Evolutionary conservation across 169 alveolate genomes (phyloP).

Genomic region (Perkinsus chesapeaki): DNA sequence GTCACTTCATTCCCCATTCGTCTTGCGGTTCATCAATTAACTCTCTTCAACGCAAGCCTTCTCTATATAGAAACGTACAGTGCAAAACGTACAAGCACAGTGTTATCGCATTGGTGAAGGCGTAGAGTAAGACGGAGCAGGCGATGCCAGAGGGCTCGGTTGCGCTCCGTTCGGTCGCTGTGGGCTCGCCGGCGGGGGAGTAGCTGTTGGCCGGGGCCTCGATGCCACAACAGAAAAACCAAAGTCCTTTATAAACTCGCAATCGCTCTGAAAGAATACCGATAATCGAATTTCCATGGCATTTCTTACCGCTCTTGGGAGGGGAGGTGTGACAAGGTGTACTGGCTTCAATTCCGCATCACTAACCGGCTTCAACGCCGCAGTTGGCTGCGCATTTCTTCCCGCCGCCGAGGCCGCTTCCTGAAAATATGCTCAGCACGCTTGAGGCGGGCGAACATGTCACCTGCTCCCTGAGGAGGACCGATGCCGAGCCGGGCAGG

Average conservation of each 20-base stretch:
- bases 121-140: no score
- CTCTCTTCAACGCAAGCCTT: background rate
- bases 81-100: background rate
- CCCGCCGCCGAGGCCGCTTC: background rate
- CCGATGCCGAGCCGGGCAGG: background rate
- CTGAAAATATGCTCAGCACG: background rate
- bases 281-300: background rate
- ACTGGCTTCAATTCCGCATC: background rate
- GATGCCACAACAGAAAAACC: background rate
- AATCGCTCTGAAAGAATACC: background rate
- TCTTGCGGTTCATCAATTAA: background rate
- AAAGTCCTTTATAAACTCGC: background rate
- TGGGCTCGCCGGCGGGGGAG: background rate
- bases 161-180: background rate
- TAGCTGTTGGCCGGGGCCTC: constrained; percentile 2
- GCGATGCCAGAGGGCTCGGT: background rate
- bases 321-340: background rate
- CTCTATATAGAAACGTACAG: background rate
- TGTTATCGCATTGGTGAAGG: background rate
- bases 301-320: background rate
- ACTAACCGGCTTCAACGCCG: background rate
- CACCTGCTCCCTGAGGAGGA: background rate
- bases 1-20: no score
- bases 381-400: background rate
- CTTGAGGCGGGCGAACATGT: background rate